phyloP scores from a whole-genome alignment of 129 eudicot genomes.

The Sambucus nigra region DNA sequence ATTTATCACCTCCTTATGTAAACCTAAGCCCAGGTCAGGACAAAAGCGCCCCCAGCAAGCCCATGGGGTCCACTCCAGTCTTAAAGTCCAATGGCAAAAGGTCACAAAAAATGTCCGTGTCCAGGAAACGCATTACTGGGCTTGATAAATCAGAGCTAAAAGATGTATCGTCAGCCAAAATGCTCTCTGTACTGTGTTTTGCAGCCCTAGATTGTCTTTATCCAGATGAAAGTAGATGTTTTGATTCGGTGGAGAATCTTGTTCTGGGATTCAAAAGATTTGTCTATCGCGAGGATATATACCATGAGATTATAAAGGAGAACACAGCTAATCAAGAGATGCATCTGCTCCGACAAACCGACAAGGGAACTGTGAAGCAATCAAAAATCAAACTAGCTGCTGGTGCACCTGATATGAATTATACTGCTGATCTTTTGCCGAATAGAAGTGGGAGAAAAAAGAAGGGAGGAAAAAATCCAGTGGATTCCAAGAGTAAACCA shows the following conservation, averaged over 20 bases:
- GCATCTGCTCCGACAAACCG: no score
- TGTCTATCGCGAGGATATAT: constrained; percentile 9
- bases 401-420: constrained; percentile 4
- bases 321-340: neutral
- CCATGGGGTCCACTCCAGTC: constrained; percentile 13
- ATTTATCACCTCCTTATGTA: constrained; percentile 48
- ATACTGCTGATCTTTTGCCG: constrained; percentile 5
- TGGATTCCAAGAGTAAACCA: constrained; percentile 4
- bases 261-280: constrained; percentile 21
- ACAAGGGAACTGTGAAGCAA: no score
- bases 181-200: constrained; percentile 28
- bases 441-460: constrained; percentile 29
- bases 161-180: constrained; percentile 26
- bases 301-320: neutral
- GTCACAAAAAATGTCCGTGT: constrained; percentile 23
- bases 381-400: no score
- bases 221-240: constrained; percentile 16
- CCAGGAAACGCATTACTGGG: constrained; percentile 20
- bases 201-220: constrained; percentile 30
- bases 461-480: constrained; percentile 9
- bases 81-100: constrained; percentile 17
- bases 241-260: constrained; percentile 16
- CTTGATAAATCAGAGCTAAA: constrained; percentile 9
- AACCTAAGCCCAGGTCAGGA: constrained; percentile 3
- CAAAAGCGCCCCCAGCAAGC: neutral